These are phyloP conservation scores for Ustilago crameri DNA, from an alignment of 1,284 basidiomycete species.

Conservation along the genomic window DNA sequence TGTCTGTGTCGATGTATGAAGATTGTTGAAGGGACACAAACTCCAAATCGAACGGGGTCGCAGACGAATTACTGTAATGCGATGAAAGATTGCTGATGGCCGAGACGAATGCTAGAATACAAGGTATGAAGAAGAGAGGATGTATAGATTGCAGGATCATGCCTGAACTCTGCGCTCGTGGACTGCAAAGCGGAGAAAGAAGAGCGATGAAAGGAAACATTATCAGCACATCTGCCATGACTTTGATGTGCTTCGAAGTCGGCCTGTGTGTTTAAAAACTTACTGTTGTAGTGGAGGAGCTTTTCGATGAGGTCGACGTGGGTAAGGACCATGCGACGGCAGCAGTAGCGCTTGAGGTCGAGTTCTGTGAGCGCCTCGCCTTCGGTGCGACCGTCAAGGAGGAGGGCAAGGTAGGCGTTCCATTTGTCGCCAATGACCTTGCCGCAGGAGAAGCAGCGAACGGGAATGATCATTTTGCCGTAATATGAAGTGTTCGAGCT, in stretches of 20 bases:
- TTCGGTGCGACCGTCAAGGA: slow-evolving; percentile 64
- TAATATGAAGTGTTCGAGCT: not conserved
- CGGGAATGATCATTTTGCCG: slow-evolving; percentile 60
- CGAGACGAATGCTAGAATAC: slow-evolving; percentile 37
- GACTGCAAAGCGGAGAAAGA: slow-evolving; percentile 10
- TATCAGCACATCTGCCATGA: no score
- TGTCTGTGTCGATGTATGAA: not conserved
- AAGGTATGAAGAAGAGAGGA: slow-evolving; percentile 8
- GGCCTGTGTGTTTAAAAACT: no score
- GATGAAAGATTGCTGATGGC: not conserved
- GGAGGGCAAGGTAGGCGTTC: slow-evolving; percentile 66
- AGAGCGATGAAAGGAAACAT: not conserved
- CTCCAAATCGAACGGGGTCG: not conserved
- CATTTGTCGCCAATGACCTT: slow-evolving; percentile 68
- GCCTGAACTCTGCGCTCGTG: slow-evolving; percentile 45
- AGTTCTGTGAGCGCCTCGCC: slow-evolving; percentile 92
- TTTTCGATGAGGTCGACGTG: slow-evolving; percentile 98
- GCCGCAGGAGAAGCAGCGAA: slow-evolving; percentile 68
- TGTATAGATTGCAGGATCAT: not conserved
- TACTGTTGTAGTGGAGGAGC: slow-evolving; percentile 93
- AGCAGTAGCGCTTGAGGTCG: slow-evolving; percentile 93
- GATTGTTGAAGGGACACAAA: no score
- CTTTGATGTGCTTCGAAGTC: no score
- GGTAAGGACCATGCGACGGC: slow-evolving; percentile 95
- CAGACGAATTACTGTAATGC: not conserved